phyloP scores from a whole-genome alignment of 345 rosid species.

The Rhodamnia rubescens region DNA sequence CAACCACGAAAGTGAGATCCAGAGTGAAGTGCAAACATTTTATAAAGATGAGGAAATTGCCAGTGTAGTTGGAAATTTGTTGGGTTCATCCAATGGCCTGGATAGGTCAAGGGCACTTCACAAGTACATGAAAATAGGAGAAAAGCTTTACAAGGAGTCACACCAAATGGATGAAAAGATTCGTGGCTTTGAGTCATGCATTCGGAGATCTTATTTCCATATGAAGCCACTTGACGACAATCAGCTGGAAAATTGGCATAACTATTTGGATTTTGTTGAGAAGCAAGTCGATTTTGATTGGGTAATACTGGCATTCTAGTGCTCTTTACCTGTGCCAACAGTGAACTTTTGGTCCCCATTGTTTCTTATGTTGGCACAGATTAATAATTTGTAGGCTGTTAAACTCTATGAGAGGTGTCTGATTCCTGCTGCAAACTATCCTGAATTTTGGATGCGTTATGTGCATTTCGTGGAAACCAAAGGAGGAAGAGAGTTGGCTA shows the following conservation, averaged over 20 bases:
- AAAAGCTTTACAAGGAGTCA: constrained; percentile 39
- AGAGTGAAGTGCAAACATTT: constrained; percentile 22
- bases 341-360: not conserved
- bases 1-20: constrained; percentile 24
- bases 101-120: constrained; percentile 43
- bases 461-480: constrained; percentile 75
- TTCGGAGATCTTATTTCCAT: constrained; percentile 76
- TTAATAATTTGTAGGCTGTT: constrained; percentile 38
- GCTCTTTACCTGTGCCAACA: constrained; percentile 1
- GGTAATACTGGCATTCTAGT: constrained; percentile 30
- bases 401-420: constrained; percentile 88
- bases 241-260: constrained; percentile 81
- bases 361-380: not conserved
- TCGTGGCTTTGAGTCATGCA: constrained; percentile 43
- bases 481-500: constrained; percentile 90
- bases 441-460: constrained; percentile 90
- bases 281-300: constrained; percentile 73
- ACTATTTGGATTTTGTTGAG: constrained; percentile 73
- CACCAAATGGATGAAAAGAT: constrained; percentile 41
- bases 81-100: constrained; percentile 44
- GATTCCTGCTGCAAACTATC: constrained; percentile 74
- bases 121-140: constrained; percentile 48
- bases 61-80: constrained; percentile 35
- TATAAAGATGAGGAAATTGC: constrained; percentile 38
- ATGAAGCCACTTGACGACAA: constrained; percentile 43